These are phyloP conservation scores for Themeda triandra DNA, from an alignment of 176 grass and related monocot genomes.

Conservation along the genomic window DNA sequence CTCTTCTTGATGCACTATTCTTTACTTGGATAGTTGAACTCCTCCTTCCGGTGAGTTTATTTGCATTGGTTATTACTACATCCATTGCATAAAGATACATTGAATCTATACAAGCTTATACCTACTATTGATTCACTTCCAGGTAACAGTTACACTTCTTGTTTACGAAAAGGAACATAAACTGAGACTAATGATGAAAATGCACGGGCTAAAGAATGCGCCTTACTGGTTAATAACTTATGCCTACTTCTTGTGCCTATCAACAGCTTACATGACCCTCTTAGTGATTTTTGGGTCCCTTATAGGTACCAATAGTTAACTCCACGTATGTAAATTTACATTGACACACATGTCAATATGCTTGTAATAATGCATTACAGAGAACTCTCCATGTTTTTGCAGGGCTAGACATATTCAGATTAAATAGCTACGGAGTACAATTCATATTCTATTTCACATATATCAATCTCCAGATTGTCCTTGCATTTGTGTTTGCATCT, in stretches of 20 bases:
- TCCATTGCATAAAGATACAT: too few species aligned
- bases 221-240: conserved; percentile 65
- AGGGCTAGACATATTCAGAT: conserved; percentile 63
- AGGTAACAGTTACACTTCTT: conserved; percentile 17
- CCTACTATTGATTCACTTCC: not conserved
- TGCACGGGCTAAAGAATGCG: conserved; percentile 57
- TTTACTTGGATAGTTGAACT: conserved; percentile 56
- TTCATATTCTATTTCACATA: conserved; percentile 64
- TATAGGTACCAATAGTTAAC: conserved; percentile 39
- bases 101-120: too few species aligned
- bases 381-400: conserved; percentile 13
- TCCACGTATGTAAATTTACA: not conserved
- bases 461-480: conserved; percentile 57
- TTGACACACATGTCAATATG: not conserved
- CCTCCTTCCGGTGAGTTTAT: conserved; percentile 58
- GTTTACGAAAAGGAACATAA: conserved; percentile 69
- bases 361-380: not conserved
- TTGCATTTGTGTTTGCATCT: conserved; percentile 47
- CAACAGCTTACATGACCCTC: conserved; percentile 34
- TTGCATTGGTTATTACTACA: not conserved
- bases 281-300: conserved; percentile 50
- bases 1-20: conserved; percentile 45
- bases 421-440: conserved; percentile 53
- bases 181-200: conserved; percentile 72
- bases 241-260: conserved; percentile 48